Base-by-base conservation (phyloP, 2,329 filamentous ascomycete genomes). In the Meredithiella fracta region DNA sequence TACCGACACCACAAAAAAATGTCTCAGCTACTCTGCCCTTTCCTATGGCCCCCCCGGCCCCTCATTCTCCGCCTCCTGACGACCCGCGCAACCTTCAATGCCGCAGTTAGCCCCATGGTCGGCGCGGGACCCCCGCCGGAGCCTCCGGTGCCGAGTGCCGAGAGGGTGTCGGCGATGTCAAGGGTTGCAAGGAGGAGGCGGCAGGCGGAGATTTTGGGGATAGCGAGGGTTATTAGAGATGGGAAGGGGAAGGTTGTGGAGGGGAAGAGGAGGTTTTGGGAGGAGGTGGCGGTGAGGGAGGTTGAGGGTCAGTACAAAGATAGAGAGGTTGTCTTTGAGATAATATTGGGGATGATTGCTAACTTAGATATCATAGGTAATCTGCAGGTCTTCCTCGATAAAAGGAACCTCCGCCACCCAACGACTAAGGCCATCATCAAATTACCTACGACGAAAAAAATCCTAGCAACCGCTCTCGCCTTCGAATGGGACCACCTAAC, bases 401-500 rank as follows among this genome's bases (percentile, higher is more conserved):
- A 73, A 23, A 78, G 89, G 25, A 82, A 89, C 3, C 79, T 98
- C 59, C 82, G 90, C 60, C 88, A 86, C 53, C 85, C 83, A 0
- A 75, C 78, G 58, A 82, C 82, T 54, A 88, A 90, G 65, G 66
- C 77, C 42, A 73, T 87, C 60, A 73, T 98, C 62, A 78, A 76
- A 1, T 64, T 97, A 26, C 90, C 92, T 0, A 63, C 71, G 1
- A 77, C 76, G 57, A 97, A 96, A 70, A 82, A 81, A 31, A 78
- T 88, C 64, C 83, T 97, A 40, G 91, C 91, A 23, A 76, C 82
- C 47, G 86, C 87, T 57, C 82, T 98, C 60, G 92, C 91, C 2
- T 71, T 94, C 47, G 92, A 98, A 72, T 98, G 92, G 92, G 90
- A 96, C 66, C 74, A 84, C 51, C 77, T 98, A 59, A 77, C 82